Evolutionary conservation across 2,329 filamentous ascomycete genomes (phyloP).

Genomic region (Blumeriella jaapii): DNA sequence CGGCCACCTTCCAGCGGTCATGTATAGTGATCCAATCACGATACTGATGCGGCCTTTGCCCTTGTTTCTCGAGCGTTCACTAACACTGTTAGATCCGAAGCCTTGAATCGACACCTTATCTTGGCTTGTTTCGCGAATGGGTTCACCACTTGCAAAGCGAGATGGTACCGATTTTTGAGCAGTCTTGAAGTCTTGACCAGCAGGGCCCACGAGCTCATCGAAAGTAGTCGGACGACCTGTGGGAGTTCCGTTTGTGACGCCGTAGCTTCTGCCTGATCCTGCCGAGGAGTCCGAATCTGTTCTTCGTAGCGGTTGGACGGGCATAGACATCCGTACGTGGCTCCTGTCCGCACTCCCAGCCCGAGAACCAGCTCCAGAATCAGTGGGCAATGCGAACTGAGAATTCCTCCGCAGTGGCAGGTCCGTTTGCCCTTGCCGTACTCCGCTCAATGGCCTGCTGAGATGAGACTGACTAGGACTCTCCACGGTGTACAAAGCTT

Average conservation of each 20-base stretch:
- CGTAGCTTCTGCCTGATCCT: constrained; percentile 29
- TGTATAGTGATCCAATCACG: constrained; percentile 72
- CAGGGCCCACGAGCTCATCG: constrained; percentile 20
- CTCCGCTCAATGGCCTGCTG: constrained; percentile 32
- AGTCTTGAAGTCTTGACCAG: constrained; percentile 5
- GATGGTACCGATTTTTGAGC: constrained; percentile 13
- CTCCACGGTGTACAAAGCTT: constrained; percentile 63
- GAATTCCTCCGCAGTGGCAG: constrained; percentile 40
- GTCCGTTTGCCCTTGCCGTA: constrained; percentile 34
- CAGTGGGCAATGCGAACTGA: constrained; percentile 36
- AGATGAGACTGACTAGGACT: constrained; percentile 50
- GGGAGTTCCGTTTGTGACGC: constrained; percentile 21
- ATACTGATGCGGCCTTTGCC: constrained; percentile 71
- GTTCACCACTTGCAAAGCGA: constrained; percentile 15
- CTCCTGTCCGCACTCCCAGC: constrained; percentile 44
- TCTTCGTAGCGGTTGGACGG: constrained; percentile 38
- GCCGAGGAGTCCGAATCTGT: constrained; percentile 22
- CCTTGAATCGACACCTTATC: constrained; percentile 56
- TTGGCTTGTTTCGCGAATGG: constrained; percentile 19
- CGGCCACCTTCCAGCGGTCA: constrained; percentile 81
- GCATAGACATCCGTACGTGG: constrained; percentile 71
- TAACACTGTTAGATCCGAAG: constrained; percentile 58
- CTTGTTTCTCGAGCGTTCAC: constrained; percentile 68
- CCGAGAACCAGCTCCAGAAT: constrained; percentile 42
- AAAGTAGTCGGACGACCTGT: constrained; percentile 15